A percentile compares a stretch with the other conserved stretches of the same genome.
phyloP scores from a whole-genome alignment of 1,139 yeast species.

The Yamadazyma friedrichii region DNA sequence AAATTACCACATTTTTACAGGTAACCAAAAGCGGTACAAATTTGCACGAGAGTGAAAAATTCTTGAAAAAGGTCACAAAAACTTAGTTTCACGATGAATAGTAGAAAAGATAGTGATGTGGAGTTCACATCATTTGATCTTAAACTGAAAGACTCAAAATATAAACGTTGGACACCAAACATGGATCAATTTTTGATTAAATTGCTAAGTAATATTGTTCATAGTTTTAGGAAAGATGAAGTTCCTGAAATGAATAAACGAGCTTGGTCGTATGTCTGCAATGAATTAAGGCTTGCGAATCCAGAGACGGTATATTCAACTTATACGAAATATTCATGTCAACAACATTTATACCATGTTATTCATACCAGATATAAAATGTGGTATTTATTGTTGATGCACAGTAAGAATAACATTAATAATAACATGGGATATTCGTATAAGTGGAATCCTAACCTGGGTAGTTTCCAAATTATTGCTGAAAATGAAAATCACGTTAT shows the following conservation, averaged over 20 bases:
- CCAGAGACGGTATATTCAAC: slow-evolving; percentile 45
- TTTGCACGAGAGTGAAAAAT: not conserved
- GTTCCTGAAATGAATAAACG: slow-evolving; percentile 35
- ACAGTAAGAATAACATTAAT: slow-evolving; percentile 21
- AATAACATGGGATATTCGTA: slow-evolving; percentile 27
- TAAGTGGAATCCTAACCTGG: slow-evolving; percentile 39
- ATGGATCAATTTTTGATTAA: slow-evolving; percentile 40
- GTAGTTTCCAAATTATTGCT: slow-evolving; percentile 35
- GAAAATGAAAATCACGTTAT: slow-evolving; percentile 24
- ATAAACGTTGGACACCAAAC: slow-evolving; percentile 40
- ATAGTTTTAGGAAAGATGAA: slow-evolving; percentile 32
- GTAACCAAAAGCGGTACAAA: no score
- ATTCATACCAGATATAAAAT: slow-evolving; percentile 39
- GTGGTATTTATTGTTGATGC: slow-evolving; percentile 36
- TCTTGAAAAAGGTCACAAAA: no score
- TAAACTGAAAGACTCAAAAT: slow-evolving; percentile 39
- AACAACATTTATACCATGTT: slow-evolving; percentile 38
- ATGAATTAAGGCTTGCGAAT: slow-evolving; percentile 36
- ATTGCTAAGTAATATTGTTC: slow-evolving; percentile 37
- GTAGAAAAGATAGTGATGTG: not conserved
- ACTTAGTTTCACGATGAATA: slow-evolving; percentile 1
- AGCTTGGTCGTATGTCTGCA: slow-evolving; percentile 41
- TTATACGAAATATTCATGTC: slow-evolving; percentile 42
- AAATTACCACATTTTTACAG: no score
- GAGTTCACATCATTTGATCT: slow-evolving; percentile 24